Percentiles rank a stretch among this genome's conserved stretches.
These are phyloP conservation scores for Pseudocercospora crystallina DNA, from an alignment of 2,329 filamentous ascomycete genomes.

Conservation along the genomic window DNA sequence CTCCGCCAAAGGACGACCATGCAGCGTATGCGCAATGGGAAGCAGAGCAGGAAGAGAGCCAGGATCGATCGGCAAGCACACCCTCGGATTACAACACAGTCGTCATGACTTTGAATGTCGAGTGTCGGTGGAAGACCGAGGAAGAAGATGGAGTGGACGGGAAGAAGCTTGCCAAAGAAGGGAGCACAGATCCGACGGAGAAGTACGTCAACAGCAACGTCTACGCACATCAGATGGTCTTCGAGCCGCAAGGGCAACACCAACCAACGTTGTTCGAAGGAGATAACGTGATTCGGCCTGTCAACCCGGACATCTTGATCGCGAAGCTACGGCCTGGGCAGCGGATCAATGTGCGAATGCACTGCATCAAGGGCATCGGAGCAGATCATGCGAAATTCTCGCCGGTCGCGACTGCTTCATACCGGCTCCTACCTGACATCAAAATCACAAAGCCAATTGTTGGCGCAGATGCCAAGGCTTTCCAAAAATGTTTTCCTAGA, in stretches of 20 bases:
- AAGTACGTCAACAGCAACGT: conserved; percentile 80
- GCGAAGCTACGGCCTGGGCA: conserved; percentile 92
- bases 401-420: conserved; percentile 90
- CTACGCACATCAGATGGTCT: conserved; percentile 61
- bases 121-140: conserved; percentile 72
- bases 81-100: conserved; percentile 83
- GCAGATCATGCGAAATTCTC: conserved; percentile 97
- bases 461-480: conserved; percentile 83
- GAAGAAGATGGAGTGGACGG: conserved; percentile 46
- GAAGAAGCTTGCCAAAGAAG: conserved; percentile 57
- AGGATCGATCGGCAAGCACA: conserved; percentile 44
- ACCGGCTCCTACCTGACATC: conserved; percentile 87
- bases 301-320: conserved; percentile 89
- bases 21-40: conserved; percentile 41
- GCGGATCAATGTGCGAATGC: conserved; percentile 79
- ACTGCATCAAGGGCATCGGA: conserved; percentile 92
- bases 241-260: conserved; percentile 68
- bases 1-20: conserved; percentile 58
- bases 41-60: conserved; percentile 41
- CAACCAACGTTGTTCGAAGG: conserved; percentile 66
- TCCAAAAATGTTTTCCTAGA: conserved; percentile 80
- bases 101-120: conserved; percentile 71
- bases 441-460: conserved; percentile 79
- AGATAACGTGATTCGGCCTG: conserved; percentile 66
- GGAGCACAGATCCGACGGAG: conserved; percentile 77